These are phyloP conservation scores for Fraxinus angustifolia DNA, from an alignment of 305 asterid species.

Conservation along the genomic window DNA sequence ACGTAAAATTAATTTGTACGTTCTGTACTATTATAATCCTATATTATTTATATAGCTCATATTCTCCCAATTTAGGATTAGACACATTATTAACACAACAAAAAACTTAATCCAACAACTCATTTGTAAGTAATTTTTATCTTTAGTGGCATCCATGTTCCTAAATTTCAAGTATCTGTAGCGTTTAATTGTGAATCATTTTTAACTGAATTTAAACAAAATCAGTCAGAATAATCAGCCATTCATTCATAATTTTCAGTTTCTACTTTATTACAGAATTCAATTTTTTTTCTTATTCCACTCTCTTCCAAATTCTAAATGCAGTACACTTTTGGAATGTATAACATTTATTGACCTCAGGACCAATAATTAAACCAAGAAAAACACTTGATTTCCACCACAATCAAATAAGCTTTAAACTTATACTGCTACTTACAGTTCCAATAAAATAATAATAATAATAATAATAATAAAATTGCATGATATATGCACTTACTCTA, in stretches of 20 bases:
- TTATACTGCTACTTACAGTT: not conserved
- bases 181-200: not conserved
- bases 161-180: not conserved
- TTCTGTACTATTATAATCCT: not conserved
- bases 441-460: not conserved
- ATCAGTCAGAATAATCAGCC: not conserved
- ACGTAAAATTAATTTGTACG: not conserved
- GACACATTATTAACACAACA: not conserved
- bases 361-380: not conserved
- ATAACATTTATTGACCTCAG: not conserved
- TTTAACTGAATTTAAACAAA: not conserved
- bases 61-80: not conserved
- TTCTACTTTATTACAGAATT: not conserved
- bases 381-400: not conserved
- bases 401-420: not conserved
- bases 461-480: not conserved
- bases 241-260: conserved; percentile 3
- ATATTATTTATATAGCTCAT: not conserved
- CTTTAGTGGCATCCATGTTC: not conserved
- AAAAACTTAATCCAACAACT: not conserved
- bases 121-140: conserved; percentile 8
- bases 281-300: not conserved
- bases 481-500: not conserved
- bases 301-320: not conserved
- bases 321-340: not conserved